Evolutionary conservation across 2,329 filamentous ascomycete species (phyloP), one percentile per base, ranked within the genome.

Genomic region (Sclerotinia nivalis): DNA sequence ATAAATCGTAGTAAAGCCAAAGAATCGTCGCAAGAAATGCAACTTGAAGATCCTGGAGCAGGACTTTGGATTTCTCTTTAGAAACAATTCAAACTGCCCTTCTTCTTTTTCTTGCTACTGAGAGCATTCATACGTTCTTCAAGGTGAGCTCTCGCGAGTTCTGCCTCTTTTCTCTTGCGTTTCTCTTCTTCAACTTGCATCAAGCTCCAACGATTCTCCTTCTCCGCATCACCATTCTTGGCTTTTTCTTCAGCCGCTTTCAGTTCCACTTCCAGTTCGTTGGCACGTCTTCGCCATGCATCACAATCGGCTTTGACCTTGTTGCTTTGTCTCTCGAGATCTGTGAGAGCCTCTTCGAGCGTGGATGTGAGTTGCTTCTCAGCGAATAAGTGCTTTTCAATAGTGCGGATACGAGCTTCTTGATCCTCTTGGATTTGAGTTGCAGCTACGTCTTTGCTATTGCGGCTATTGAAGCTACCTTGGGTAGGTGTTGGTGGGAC

Each of bases 351-450:
- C 81, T 98, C 95, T 80, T 99, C 96, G 52, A 99, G 87, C 2
- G 95, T 98, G 61, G 93, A 91, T 0, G 95, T 99, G 71, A 99
- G 89, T 80, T 98, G 95, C 79, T 97, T 97, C 84, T 99, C 96
- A 4, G 96, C 96, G 74, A 92, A 91, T 34, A 99, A 87, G 78
- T 98, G 93, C 84, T 97, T 98, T 84, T 99, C 95, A 73, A 99
- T 97, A 9, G 93, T 96, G 71, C 92, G 90, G 78, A 99, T 96
- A 73, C 94, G 93, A 56, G 93, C 92, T 79, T 99, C 96, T 80
- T 97, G 94, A 76, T 99, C 96, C 77, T 98, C 95, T 71, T 95
- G 88, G 74, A 97, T 87, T 77, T 97, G 94, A 64, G 90, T 88
- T 71, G 90, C 87, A 66, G 83, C 84, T 54, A 90, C 85, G 69